A percentile compares a stretch with the other conserved stretches of the same genome.
Conservation (phyloP, 2,329 filamentous ascomycete genomes). For the Pseudogymnoascus sp. region DNA sequence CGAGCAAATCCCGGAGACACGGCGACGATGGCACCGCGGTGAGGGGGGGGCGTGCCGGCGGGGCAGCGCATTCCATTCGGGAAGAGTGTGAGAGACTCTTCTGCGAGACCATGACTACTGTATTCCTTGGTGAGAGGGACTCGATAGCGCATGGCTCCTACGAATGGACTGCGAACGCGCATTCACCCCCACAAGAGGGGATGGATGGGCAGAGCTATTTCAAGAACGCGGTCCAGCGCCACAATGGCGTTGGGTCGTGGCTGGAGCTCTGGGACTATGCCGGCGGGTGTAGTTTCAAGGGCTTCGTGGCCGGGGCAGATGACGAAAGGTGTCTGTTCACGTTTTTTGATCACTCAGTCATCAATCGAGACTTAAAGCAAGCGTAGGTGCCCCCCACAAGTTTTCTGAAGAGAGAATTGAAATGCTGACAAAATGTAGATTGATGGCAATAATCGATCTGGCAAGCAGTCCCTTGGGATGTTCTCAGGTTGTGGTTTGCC, state of each 20-base stretch:
- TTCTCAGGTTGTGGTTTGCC: conserved; percentile 68
- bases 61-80: conserved; percentile 93
- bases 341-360: conserved; percentile 71
- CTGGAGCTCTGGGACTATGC: conserved; percentile 57
- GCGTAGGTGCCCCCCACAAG: conserved; percentile 50
- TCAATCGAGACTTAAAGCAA: conserved; percentile 74
- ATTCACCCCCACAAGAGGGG: conserved; percentile 28
- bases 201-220: conserved; percentile 23
- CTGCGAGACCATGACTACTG: conserved; percentile 87
- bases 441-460: conserved; percentile 86
- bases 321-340: conserved; percentile 72
- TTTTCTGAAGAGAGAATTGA: conserved; percentile 4
- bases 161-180: conserved; percentile 70
- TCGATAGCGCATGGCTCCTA: conserved; percentile 69
- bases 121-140: conserved; percentile 95
- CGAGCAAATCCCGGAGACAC: conserved; percentile 34
- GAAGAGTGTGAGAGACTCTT: conserved; percentile 99
- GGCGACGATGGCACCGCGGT: conserved; percentile 28
- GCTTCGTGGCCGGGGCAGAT: conserved; percentile 67
- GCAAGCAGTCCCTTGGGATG: conserved; percentile 70
- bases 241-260: conserved; percentile 25
- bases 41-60: conserved; percentile 56
- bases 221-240: conserved; percentile 17
- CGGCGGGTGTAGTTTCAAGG: conserved; percentile 75
- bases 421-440: conserved; percentile 41